These are phyloP conservation scores for Fusarium nygamai DNA, from an alignment of 2,329 filamentous ascomycete genomes.

Conservation along the genomic window DNA sequence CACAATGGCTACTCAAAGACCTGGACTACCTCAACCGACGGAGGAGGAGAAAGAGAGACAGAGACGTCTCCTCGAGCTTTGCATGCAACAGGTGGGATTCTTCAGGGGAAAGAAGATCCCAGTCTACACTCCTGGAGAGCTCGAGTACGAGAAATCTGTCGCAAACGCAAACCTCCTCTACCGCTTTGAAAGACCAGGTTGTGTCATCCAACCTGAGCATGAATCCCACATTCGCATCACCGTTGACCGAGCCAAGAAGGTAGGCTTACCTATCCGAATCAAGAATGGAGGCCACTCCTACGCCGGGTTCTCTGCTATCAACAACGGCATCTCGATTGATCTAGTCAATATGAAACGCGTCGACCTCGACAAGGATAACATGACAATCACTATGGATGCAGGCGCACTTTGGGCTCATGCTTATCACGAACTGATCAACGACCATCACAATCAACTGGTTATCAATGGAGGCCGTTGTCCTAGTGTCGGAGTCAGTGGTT, in stretches of 20 bases:
- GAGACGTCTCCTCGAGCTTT: neutral
- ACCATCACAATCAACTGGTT: constrained; percentile 27
- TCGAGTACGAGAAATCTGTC: constrained; percentile 24
- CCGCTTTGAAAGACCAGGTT: constrained; percentile 22
- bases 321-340: constrained; percentile 45
- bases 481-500: constrained; percentile 52
- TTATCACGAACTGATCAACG: constrained; percentile 44
- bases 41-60: neutral
- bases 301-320: constrained; percentile 44
- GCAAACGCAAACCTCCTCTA: constrained; percentile 29
- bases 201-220: constrained; percentile 25
- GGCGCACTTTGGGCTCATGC: constrained; percentile 47
- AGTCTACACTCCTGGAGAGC: neutral
- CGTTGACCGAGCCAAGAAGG: neutral
- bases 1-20: neutral
- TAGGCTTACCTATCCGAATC: constrained; percentile 36
- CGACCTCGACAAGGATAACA: constrained; percentile 26
- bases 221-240: constrained; percentile 6
- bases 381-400: constrained; percentile 39
- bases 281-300: constrained; percentile 48
- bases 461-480: constrained; percentile 49
- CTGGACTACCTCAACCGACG: rapidly evolving
- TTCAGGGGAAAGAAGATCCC: constrained; percentile 6
- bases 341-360: constrained; percentile 44
- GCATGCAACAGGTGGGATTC: constrained; percentile 7